Conservation (phyloP, 495 filamentous ascomycete genomes). For the Friedmanniomyces simplex region DNA sequence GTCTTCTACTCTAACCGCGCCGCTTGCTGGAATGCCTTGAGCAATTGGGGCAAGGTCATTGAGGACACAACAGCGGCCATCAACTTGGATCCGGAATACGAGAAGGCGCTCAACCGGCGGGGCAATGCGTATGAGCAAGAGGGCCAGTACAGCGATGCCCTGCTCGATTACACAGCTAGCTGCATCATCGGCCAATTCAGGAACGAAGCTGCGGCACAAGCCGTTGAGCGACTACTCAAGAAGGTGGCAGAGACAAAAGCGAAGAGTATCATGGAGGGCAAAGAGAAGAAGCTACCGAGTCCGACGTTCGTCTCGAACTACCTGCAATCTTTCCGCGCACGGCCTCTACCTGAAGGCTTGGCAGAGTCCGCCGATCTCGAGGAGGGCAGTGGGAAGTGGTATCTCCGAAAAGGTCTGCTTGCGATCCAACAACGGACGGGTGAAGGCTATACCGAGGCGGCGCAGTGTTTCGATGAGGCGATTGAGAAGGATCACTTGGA, state of each 20-base stretch:
- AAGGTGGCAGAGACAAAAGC: conserved; percentile 93
- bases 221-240: conserved; percentile 88
- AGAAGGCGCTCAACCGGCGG: conserved; percentile 92
- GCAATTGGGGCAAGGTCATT: conserved; percentile 89
- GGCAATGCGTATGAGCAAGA: conserved; percentile 94
- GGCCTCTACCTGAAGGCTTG: conserved; percentile 67
- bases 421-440: conserved; percentile 75
- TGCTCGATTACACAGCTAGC: conserved; percentile 95
- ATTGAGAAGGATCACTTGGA: conserved; percentile 66
- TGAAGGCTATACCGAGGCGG: conserved; percentile 81
- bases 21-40: conserved; percentile 89
- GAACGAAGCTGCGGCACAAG: conserved; percentile 75
- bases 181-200: conserved; percentile 97
- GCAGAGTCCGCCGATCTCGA: conserved; percentile 65
- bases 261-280: conserved; percentile 67
- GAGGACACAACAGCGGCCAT: conserved; percentile 95
- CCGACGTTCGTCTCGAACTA: conserved; percentile 97
- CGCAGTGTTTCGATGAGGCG: conserved; percentile 74
- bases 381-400: conserved; percentile 72
- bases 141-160: conserved; percentile 79
- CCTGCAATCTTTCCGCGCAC: conserved; percentile 88
- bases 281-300: conserved; percentile 78
- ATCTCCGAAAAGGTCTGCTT: conserved; percentile 69
- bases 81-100: conserved; percentile 83
- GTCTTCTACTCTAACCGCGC: conserved; percentile 98